Base-by-base conservation (phyloP, 2,329 filamentous ascomycete species). In the Aspergillus floridensis region DNA sequence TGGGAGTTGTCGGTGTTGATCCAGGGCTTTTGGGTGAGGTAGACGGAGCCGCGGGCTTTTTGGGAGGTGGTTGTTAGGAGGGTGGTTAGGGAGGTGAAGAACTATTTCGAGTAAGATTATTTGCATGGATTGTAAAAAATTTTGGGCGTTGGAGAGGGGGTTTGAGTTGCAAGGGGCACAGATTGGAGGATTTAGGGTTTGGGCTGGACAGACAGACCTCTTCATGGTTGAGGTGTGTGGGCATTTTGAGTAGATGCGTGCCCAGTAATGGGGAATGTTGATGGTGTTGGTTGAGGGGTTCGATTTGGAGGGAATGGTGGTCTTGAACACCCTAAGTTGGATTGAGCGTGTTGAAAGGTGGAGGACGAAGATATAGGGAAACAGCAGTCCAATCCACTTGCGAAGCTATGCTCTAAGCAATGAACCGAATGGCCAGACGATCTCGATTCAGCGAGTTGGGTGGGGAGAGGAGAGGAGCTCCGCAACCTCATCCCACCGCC, bases 1-100 rank as follows among this genome's bases (percentile, higher is more conserved):
- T 22, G 35, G 60, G 32, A 4, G 32, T 5, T 35, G 2, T 35
- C 49, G 12, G 63, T 22, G 41, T 60, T 44, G 32, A 68, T 58
- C 7, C 79, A 65, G 22, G 73, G 72, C 60, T 80, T 80, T 61
- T 80, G 78, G 4, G 75, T 75, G 57, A 80, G 72, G 70, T 70
- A 76, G 26, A 80, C 72, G 21, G 77, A 80, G 63, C 78, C 78
- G 38, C 73, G 74, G n/a, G 73, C 52, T 57, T 73, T 70, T 55
- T 74, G 65, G 44, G 76, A 76, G 26, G 77, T 76, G 35, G 68
- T 73, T 38, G 71, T 65, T 50, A 80, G 72, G 56, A 80, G 75
- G 44, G 65, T 64, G 51, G 74, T 66, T 44, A 80, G 72, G 32
- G 73, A 72, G 48, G 70, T 60, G 69, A 80, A 77, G 71, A 80